Conservation (phyloP, 2,329 filamentous ascomycete species). For the Diplodia scrobiculata region DNA sequence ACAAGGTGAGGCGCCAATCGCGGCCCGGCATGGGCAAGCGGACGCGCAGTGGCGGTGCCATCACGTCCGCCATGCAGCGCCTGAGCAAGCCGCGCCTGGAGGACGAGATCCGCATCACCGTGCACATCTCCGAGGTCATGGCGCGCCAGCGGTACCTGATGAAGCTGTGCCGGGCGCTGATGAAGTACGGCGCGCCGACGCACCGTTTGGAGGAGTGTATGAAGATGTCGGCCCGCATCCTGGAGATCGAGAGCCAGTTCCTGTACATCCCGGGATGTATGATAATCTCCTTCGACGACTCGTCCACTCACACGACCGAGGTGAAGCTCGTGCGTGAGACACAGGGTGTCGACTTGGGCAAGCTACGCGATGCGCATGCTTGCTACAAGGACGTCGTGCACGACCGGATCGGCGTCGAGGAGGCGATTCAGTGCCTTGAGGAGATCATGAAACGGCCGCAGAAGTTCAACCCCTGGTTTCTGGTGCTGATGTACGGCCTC, state of each 20-base stretch:
- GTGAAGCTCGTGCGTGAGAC: slow-evolving; percentile 70
- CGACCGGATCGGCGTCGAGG: slow-evolving; percentile 71
- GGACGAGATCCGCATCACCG: slow-evolving; percentile 60
- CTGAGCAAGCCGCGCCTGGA: slow-evolving; percentile 46
- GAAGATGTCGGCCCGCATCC: slow-evolving; percentile 82
- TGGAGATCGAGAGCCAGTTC: slow-evolving; percentile 87
- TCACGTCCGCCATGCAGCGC: slow-evolving; percentile 40
- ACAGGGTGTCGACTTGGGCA: slow-evolving; percentile 73
- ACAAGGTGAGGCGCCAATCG: slow-evolving; percentile 44
- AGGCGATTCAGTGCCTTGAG: slow-evolving; percentile 65
- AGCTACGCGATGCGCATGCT: slow-evolving; percentile 71
- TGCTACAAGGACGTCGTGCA: slow-evolving; percentile 83
- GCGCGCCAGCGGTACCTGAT: slow-evolving; percentile 80
- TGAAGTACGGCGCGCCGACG: slow-evolving; percentile 87
- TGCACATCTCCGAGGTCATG: slow-evolving; percentile 68
- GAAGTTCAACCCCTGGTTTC: slow-evolving; percentile 54
- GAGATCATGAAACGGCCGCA: slow-evolving; percentile 61
- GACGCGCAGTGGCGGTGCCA: slow-evolving; percentile 43
- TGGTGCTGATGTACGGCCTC: slow-evolving; percentile 70
- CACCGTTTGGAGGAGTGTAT: slow-evolving; percentile 91
- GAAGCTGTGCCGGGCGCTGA: slow-evolving; percentile 80
- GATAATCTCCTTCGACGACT: slow-evolving; percentile 87
- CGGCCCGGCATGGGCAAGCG: slow-evolving; percentile 44
- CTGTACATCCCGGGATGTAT: slow-evolving; percentile 89
- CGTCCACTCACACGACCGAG: slow-evolving; percentile 72